Base-by-base conservation (phyloP, 1,284 basidiomycete genomes). In the Earliella scabrosa region DNA sequence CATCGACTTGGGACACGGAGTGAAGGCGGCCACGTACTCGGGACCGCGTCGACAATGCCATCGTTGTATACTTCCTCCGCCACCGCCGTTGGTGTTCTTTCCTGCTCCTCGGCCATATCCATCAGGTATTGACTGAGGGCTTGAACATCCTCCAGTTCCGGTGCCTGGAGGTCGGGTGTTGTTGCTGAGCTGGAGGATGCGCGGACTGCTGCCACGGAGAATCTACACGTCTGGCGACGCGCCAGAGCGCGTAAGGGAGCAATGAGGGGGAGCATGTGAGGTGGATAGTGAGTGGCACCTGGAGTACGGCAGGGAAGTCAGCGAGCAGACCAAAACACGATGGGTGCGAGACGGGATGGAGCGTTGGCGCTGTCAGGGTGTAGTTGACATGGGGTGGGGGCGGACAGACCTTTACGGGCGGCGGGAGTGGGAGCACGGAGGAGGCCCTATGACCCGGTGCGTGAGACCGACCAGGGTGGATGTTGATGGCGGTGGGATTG, bases 181-280 rank as follows among this genome's bases (percentile, higher is more conserved):
- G 35, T 23, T 16, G 46, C 48, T 18, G 47, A 27, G 24, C 8
- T 31, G 26, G 52, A 50, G 4, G 60, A 56, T 7, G 57, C 24
- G 14, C 61, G 60, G 10, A 56, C 40, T 23, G 48, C 35, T 14
- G 14, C 54, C 11, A 27, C 50, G 11, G 56, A 49, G 21, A 50
- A 36, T 16, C 26, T 50, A 20, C 47, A 52, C 18, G 56, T 26
- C 46, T 59, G 51, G 44, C 58, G 59, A 50, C 66, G 66, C 58
- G 56, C 52, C 18, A 46, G 56, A 14, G 62, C 50, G 56, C 66
- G 66, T 55, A 65, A 59, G 31, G 52, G 45, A 46, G 44, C 60
- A 20, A 50, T 43, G 27, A 62, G 50, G 18, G 65, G 49, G 32
- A 65, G 41, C 66, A 68, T 68, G 51, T 45, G 18, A 18, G 23